Evolutionary conservation across 2,329 filamentous ascomycete genomes (phyloP).

Genomic region (Penicillium rolfsii): DNA sequence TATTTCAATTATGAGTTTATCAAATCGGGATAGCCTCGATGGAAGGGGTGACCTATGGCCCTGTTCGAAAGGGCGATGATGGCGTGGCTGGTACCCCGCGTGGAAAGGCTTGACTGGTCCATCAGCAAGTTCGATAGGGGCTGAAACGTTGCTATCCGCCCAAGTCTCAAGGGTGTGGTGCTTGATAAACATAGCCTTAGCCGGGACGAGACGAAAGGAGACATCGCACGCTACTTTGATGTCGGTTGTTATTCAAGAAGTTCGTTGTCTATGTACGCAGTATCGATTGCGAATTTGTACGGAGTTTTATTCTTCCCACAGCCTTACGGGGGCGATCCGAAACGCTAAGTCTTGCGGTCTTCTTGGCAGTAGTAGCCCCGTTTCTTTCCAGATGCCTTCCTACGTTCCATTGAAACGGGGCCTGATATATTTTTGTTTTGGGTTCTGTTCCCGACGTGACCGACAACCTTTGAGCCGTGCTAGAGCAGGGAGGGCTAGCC

Average conservation of each 20-base stretch:
- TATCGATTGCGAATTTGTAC: background rate
- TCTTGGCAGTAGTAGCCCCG: slow-evolving; percentile 14
- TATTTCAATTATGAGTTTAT: background rate
- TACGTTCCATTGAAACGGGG: slow-evolving; percentile 19
- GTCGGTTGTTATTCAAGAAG: background rate
- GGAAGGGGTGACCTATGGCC: background rate
- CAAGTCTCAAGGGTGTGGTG: slow-evolving; percentile 3
- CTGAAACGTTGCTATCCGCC: slow-evolving; percentile 6
- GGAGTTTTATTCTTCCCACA: background rate
- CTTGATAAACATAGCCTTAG: background rate
- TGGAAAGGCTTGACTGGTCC: slow-evolving; percentile 6
- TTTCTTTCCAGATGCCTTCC: slow-evolving; percentile 14
- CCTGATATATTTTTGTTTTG: background rate
- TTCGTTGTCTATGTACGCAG: background rate
- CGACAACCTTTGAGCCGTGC: background rate
- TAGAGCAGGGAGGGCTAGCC: background rate
- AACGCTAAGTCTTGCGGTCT: background rate
- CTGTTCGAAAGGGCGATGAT: background rate
- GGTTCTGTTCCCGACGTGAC: background rate
- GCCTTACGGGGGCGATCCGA: slow-evolving; percentile 5
- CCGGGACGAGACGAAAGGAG: background rate
- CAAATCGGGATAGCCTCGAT: background rate
- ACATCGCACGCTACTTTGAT: background rate
- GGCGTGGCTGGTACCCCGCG: slow-evolving; percentile 7
- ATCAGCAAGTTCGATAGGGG: slow-evolving; percentile 6